Evolutionary conservation across 805 yeast genomes (phyloP), one percentile per base, ranked within the genome.

Genomic region (Ogataea degrootiae): DNA sequence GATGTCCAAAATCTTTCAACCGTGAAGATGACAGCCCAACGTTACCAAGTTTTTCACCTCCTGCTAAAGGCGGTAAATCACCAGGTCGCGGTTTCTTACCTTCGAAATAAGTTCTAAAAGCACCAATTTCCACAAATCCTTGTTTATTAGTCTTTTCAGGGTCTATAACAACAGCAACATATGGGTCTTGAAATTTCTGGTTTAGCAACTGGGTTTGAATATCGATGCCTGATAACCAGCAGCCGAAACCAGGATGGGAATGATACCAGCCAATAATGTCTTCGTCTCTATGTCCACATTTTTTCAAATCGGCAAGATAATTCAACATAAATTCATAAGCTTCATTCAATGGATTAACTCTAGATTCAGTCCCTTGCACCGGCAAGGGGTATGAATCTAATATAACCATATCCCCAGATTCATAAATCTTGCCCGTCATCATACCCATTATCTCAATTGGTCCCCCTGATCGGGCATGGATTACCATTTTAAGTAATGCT

Each of bases 241-340:
- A 91, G 16, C 97, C 97, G 65, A 90, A 92, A 0, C 97, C 96
- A 0, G 99, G 99, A 65, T 92, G 99, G 5, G 92, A 89, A 66
- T 75, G 98, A 67, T 94, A 92, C 99, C 99, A 92, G 9, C 99
- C 99, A 15, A 94, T 87, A 21, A 92, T 85, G 55, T 86, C 77
- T 52, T 86, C 84, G n/a, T 62, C 50, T n/a, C 77, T 65, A 29
- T 52, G 50, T 1, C 79, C 79, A 17, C 4, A 6, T 23, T 69
- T 52, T 59, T 78, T 77, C 51, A 79, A 63, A 38, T 74, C 70
- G 46, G 83, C 83, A 44, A 87, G 69, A 64, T 87, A 90, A 50
- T 81, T 83, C 1, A 91, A 94, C 96, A 94, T 91, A 63, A 85
- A 94, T 63, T 92, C 98, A 65, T 91, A 91, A 0, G 95, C 96